Conservation (phyloP, 257 asterid genomes). For the Ilex aquifolium region DNA sequence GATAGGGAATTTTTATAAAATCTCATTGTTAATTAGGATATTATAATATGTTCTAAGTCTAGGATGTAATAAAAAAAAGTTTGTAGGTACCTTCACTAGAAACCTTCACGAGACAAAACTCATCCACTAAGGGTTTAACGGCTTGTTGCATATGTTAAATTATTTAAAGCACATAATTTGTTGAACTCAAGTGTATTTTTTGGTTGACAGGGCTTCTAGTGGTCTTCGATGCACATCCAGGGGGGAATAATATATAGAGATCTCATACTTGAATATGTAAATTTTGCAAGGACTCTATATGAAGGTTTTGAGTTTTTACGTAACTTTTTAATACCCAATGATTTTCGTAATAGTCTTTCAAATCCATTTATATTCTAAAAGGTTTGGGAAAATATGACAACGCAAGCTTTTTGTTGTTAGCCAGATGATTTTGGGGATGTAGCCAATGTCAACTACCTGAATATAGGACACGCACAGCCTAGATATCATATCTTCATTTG, state of each 20-base stretch:
- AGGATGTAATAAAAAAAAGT: too few relatives aligned
- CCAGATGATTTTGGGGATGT: constrained; percentile 88
- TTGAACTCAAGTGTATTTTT: neutral
- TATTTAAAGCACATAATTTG: too few relatives aligned
- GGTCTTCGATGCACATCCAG: constrained; percentile 83
- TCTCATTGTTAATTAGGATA: too few relatives aligned
- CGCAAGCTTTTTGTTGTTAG: constrained; percentile 5
- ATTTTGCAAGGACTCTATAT: constrained; percentile 66
- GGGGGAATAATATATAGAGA: constrained; percentile 74
- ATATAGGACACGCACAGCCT: constrained; percentile 52
- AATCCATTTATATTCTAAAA: neutral
- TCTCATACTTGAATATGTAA: constrained; percentile 72
- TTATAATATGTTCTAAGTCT: too few relatives aligned
- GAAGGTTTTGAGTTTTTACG: constrained; percentile 46
- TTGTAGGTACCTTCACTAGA: too few relatives aligned
- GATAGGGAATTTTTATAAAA: too few relatives aligned
- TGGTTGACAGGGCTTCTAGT: constrained; percentile 72
- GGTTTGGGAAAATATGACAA: neutral
- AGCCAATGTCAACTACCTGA: constrained; percentile 79
- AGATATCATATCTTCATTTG: constrained; percentile 64
- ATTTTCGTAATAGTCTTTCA: neutral
- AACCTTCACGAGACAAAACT: too few relatives aligned
- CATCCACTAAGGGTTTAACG: too few relatives aligned
- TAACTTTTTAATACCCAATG: constrained; percentile 3
- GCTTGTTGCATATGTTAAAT: too few relatives aligned